phyloP scores from a whole-genome alignment of 2,329 filamentous ascomycete genomes.

The Grosmannia penicillata region DNA sequence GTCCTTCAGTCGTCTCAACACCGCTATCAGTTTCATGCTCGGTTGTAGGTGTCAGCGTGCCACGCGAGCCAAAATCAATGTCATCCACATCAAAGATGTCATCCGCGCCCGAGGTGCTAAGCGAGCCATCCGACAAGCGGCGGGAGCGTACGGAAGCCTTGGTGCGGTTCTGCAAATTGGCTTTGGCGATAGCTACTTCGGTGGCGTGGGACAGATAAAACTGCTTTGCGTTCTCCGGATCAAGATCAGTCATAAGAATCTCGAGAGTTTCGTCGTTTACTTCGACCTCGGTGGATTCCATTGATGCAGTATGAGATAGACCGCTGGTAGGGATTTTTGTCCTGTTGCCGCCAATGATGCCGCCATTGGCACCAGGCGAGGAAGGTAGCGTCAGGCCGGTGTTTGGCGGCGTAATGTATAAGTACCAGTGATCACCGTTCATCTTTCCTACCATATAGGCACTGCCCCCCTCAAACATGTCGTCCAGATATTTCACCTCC shows the following conservation, averaged over 20 bases:
- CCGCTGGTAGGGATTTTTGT: conserved; percentile 44
- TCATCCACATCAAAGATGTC: conserved; percentile 68
- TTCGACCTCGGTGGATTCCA: conserved; percentile 27
- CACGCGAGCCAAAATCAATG: conserved; percentile 39
- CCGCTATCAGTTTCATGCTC: conserved; percentile 43
- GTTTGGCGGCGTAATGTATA: conserved; percentile 87
- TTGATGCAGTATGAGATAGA: conserved; percentile 14
- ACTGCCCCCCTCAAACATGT: conserved; percentile 80
- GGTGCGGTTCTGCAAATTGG: conserved; percentile 25
- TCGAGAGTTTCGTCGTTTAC: conserved; percentile 62
- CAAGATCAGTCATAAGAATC: conserved; percentile 58
- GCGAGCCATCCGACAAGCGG: conserved; percentile 36
- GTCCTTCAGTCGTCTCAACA: conserved; percentile 71
- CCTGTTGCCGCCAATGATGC: conserved; percentile 18
- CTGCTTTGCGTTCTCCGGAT: conserved; percentile 53
- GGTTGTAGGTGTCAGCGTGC: conserved; percentile 40
- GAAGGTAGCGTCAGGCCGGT: conserved; percentile 66
- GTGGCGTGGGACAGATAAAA: conserved; percentile 62
- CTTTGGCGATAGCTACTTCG: conserved; percentile 78
- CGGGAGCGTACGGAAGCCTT: conserved; percentile 17
- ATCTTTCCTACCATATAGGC: conserved; percentile 99
- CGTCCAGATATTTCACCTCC: conserved; percentile 84
- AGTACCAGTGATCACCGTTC: conserved; percentile 98
- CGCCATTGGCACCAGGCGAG: conserved; percentile 46
- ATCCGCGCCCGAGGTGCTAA: conserved; percentile 29